phyloP scores from a whole-genome alignment of 768 basidiomycete species.

The Kwoniella sp. region DNA sequence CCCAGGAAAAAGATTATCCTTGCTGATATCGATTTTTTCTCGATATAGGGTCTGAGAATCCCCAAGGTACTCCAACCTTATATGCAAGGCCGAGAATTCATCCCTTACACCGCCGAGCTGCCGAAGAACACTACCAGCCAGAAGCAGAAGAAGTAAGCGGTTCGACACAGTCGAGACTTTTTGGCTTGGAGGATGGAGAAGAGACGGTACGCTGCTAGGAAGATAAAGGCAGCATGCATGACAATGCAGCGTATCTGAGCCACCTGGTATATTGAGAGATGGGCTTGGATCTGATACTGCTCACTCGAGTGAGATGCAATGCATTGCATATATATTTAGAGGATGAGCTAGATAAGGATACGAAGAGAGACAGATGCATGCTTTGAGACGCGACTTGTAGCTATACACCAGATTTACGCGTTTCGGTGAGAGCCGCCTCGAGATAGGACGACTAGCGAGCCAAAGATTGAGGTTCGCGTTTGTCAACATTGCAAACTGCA shows the following conservation, averaged over 20 bases:
- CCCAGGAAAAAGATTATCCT: too few relatives aligned
- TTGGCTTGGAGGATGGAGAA: background rate
- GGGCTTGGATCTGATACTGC: too few relatives aligned
- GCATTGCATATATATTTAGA: background rate
- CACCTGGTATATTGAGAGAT: too few relatives aligned
- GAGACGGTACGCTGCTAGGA: too few relatives aligned
- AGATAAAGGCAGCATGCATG: background rate
- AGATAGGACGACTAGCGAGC: too few relatives aligned
- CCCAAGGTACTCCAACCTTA: conserved; percentile 89
- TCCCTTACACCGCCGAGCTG: conserved; percentile 58
- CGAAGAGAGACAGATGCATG: background rate
- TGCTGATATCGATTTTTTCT: conserved; percentile 7
- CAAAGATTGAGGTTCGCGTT: background rate
- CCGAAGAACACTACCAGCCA: conserved; percentile 52
- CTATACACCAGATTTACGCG: background rate
- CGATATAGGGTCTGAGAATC: conserved; percentile 76
- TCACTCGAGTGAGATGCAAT: too few relatives aligned
- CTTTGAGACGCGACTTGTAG: too few relatives aligned
- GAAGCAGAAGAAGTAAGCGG: conserved; percentile 48
- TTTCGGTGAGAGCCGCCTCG: background rate
- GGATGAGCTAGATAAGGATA: background rate
- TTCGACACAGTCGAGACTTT: background rate
- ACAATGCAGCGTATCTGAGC: too few relatives aligned
- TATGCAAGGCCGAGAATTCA: conserved; percentile 79
- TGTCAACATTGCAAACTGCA: background rate